Conservation (phyloP, 805 yeast genomes). For the Zygoascus flipseniorum region DNA sequence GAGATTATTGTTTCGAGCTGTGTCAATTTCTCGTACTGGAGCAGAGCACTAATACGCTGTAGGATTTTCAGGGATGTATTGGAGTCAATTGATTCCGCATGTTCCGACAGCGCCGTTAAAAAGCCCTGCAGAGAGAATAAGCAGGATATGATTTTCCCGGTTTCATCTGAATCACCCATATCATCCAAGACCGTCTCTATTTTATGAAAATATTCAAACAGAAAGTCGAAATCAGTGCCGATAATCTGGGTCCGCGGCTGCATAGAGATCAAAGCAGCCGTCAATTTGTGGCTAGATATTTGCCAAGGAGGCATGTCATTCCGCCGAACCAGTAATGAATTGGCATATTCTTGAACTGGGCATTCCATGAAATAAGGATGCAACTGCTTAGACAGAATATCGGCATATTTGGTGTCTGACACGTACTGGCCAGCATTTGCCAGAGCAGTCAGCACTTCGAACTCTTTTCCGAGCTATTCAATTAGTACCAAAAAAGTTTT, state of each 20-base stretch:
- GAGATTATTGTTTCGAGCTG: slow-evolving; percentile 14
- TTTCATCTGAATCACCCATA: slow-evolving; percentile 34
- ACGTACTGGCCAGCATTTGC: slow-evolving; percentile 37
- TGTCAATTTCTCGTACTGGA: slow-evolving; percentile 11
- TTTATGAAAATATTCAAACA: slow-evolving; percentile 20
- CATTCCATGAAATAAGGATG: slow-evolving; percentile 39
- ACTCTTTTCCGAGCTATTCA: slow-evolving; percentile 26
- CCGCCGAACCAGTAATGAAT: slow-evolving; percentile 17
- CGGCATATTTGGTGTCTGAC: slow-evolving; percentile 34
- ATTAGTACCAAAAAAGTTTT: neutral
- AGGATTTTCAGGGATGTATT: slow-evolving; percentile 5
- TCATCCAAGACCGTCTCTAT: slow-evolving; percentile 35
- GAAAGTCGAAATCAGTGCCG: slow-evolving; percentile 18
- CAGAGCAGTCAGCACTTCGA: slow-evolving; percentile 49
- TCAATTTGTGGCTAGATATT: slow-evolving; percentile 30
- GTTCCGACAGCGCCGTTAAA: slow-evolving; percentile 25
- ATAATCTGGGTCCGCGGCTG: slow-evolving; percentile 25
- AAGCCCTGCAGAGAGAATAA: slow-evolving; percentile 26
- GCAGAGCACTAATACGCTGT: slow-evolving; percentile 6
- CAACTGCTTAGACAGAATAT: slow-evolving; percentile 37
- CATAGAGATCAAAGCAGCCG: slow-evolving; percentile 26
- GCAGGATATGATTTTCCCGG: neutral
- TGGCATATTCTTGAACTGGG: slow-evolving; percentile 35
- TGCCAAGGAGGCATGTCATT: slow-evolving; percentile 38
- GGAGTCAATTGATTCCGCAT: slow-evolving; percentile 4